Evolutionary conservation across 1,139 yeast genomes (phyloP), one percentile per base, ranked within the genome.

Genomic region (Geotrichum restrictum): DNA sequence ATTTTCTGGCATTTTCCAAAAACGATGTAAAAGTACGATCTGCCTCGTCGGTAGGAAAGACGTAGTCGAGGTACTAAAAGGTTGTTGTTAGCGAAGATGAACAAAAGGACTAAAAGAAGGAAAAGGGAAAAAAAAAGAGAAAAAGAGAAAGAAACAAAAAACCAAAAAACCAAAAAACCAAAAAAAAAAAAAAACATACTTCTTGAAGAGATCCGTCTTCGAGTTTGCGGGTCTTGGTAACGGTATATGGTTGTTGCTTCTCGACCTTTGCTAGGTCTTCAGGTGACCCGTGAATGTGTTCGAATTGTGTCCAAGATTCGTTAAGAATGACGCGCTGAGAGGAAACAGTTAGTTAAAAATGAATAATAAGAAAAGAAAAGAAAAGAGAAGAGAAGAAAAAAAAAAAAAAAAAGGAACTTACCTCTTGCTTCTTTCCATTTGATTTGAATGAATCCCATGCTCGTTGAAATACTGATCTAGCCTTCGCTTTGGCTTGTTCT

Each of bases 221-320:
- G 34, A 69, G 68, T 7, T 66, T 67, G 45, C 72, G 71, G 37
- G 77, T 72, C 60, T 75, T 77, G 59, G 76, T 81, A 16, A 79
- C 79, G 22, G 78, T 68, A 10, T 74, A 70, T 0, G 97, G 96
- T 49, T 81, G 66, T 61, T 82, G 79, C 24, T 69, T 66, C 3
- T 65, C 66, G 7, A 84, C 76, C 6, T 55, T 61, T 3, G 52
- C 60, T 3, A 54, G 44, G 1, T 64, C 64, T 3, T 69, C 73
- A 0, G 60, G 66, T 19, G 72, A 68, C 0, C 97, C 97, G 64
- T 88, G 81, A 1, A 68, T 69, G 37, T 69, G 62, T 62, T 89
- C 96, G 67, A 85, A 89, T 52, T 76, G 75, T 47, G 73, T 72
- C 77, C 85, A 81, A 0, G 89, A 82, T 54, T 85, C 83, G 31